phyloP scores from a whole-genome alignment of 2,329 filamentous ascomycete species.

The Trichoderma arundinaceum region DNA sequence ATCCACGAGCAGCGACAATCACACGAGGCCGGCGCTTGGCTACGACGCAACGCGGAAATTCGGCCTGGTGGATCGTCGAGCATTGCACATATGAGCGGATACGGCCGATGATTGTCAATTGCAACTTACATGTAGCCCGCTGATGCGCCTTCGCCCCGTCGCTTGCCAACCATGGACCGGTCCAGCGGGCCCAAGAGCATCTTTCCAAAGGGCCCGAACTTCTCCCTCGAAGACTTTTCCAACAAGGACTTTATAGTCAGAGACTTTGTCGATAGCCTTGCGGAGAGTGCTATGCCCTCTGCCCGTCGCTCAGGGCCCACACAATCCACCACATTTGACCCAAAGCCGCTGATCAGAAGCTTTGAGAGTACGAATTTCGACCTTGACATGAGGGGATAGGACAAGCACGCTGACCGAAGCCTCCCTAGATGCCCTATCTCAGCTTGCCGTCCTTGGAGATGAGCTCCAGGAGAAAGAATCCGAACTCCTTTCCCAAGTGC shows the following conservation, averaged over 20 bases:
- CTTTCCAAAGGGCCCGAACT: constrained; percentile 79
- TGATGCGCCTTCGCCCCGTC: constrained; percentile 32
- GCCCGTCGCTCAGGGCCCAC: constrained; percentile 77
- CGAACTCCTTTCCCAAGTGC: constrained; percentile 85
- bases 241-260: constrained; percentile 96
- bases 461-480: constrained; percentile 91
- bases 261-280: constrained; percentile 93
- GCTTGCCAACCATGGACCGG: constrained; percentile 48
- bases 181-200: constrained; percentile 64
- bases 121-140: constrained; percentile 42
- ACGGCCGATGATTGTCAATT: constrained; percentile 16
- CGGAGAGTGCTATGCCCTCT: constrained; percentile 79
- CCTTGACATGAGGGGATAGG: background rate
- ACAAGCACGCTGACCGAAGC: background rate
- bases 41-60: constrained; percentile 22
- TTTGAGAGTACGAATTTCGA: constrained; percentile 71
- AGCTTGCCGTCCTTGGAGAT: constrained; percentile 73
- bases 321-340: constrained; percentile 74
- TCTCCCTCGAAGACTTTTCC: constrained; percentile 87
- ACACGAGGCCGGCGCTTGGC: constrained; percentile 4
- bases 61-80: constrained; percentile 7
- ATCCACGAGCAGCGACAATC: constrained; percentile 6
- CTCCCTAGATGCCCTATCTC: constrained; percentile 64
- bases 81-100: constrained; percentile 4
- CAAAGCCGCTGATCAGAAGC: constrained; percentile 93